phyloP scores from a whole-genome alignment of 305 asterid species.

The Rubia peregrina region DNA sequence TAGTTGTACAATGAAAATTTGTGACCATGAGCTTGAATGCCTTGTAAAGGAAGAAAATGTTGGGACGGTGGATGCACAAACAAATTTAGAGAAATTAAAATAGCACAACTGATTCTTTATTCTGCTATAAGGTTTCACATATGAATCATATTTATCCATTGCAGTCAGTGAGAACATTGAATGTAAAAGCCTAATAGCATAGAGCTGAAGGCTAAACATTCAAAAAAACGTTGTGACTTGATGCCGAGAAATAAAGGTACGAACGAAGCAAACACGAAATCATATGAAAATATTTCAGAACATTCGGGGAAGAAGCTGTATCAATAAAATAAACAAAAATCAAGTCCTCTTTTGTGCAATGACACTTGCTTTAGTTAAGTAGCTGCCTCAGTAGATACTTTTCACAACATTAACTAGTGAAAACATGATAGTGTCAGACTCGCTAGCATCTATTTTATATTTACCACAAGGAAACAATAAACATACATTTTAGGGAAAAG shows the following conservation, averaged over 20 bases:
- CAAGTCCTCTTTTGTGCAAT: not conserved
- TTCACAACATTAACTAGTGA: not conserved
- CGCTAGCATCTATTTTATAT: not conserved
- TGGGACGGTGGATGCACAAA: conserved; percentile 9
- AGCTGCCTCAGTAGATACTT: not conserved
- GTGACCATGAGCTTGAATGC: not conserved
- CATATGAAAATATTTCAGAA: conserved; percentile 88
- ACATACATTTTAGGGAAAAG: not conserved
- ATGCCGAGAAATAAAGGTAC: conserved; percentile 94
- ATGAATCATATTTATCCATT: too few species aligned
- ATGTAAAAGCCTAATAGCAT: conserved; percentile 31
- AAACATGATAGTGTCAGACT: not conserved
- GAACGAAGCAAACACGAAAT: conserved; percentile 83
- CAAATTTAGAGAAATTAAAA: not conserved
- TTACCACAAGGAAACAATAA: not conserved
- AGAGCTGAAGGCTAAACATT: conserved; percentile 61
- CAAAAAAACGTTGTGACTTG: conserved; percentile 94
- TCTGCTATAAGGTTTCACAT: not conserved
- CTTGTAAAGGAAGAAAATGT: not conserved
- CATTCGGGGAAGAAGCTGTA: conserved; percentile 77
- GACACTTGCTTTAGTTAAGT: not conserved
- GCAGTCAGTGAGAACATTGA: too few species aligned
- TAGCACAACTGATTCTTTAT: not conserved
- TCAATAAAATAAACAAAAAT: not conserved
- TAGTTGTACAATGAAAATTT: conserved; percentile 41